Conservation (phyloP, 2,329 filamentous ascomycete species). For the Nothophoma quercina region DNA sequence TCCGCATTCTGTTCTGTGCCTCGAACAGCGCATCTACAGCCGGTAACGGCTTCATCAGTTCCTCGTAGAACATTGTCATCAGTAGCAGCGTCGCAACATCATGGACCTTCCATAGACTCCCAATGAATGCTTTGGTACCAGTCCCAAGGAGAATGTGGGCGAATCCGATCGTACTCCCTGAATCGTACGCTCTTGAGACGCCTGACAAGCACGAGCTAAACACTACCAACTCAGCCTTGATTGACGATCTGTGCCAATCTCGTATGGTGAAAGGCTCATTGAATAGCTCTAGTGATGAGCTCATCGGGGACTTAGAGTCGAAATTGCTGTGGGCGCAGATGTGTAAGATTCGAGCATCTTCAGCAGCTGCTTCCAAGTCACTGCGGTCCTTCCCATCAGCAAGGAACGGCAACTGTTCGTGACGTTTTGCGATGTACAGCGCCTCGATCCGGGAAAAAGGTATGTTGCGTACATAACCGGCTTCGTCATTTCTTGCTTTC, state of each 20-base stretch:
- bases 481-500: neutral
- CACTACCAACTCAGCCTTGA: neutral
- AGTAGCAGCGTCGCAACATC: neutral
- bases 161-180: neutral
- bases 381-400: neutral
- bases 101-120: neutral
- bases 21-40: neutral
- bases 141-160: neutral
- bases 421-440: neutral
- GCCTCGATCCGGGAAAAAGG: constrained; percentile 4
- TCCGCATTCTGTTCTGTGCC: neutral
- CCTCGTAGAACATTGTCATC: neutral
- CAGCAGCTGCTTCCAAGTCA: neutral
- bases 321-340: neutral
- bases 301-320: neutral
- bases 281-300: neutral
- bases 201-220: neutral
- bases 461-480: neutral
- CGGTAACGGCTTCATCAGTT: neutral
- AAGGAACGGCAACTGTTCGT: neutral
- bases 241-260: neutral
- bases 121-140: neutral
- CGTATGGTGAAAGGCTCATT: neutral
- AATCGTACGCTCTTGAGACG: neutral
- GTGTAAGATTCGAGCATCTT: neutral